A percentile compares a stretch with the other conserved stretches of the same genome.
These are phyloP conservation scores for Talaromyces stipitatus DNA, from an alignment of 495 filamentous ascomycete species.

Conservation along the genomic window DNA sequence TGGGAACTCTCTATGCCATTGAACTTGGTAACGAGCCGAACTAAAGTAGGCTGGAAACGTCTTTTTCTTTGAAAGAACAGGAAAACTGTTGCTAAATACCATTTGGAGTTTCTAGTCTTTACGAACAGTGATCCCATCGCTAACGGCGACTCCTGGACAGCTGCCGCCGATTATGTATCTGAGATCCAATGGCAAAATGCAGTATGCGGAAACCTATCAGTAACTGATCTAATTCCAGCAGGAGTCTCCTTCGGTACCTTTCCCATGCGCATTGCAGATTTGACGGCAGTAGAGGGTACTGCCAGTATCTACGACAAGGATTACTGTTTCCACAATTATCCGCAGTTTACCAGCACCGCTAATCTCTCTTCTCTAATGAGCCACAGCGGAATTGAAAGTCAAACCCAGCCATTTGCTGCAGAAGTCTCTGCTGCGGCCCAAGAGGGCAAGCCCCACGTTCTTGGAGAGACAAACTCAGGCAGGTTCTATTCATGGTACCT, in stretches of 20 bases:
- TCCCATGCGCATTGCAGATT: conserved; percentile 40
- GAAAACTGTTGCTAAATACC: background rate
- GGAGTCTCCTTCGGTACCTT: conserved; percentile 51
- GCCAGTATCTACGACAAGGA: conserved; percentile 42
- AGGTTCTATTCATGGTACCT: too few species aligned
- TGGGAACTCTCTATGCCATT: conserved; percentile 47
- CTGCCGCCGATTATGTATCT: conserved; percentile 42
- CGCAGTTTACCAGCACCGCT: conserved; percentile 37
- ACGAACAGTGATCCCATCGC: conserved; percentile 40
- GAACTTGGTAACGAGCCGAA: conserved; percentile 58
- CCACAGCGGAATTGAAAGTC: conserved; percentile 38
- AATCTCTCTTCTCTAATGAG: conserved; percentile 38
- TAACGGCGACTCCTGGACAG: conserved; percentile 41
- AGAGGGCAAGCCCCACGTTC: conserved; percentile 43
- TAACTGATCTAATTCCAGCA: conserved; percentile 41
- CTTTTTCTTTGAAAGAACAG: background rate
- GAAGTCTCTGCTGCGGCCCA: conserved; percentile 40
- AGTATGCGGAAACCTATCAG: conserved; percentile 41
- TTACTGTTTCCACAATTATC: conserved; percentile 55
- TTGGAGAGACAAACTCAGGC: conserved; percentile 56
- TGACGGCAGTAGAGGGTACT: conserved; percentile 41
- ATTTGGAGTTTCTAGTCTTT: conserved; percentile 6
- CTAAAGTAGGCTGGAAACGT: conserved; percentile 31
- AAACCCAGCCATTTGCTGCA: conserved; percentile 38
- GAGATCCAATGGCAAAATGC: conserved; percentile 47